These are phyloP conservation scores for Calocybe cyanea DNA, from an alignment of 768 basidiomycete genomes.

Conservation along the genomic window DNA sequence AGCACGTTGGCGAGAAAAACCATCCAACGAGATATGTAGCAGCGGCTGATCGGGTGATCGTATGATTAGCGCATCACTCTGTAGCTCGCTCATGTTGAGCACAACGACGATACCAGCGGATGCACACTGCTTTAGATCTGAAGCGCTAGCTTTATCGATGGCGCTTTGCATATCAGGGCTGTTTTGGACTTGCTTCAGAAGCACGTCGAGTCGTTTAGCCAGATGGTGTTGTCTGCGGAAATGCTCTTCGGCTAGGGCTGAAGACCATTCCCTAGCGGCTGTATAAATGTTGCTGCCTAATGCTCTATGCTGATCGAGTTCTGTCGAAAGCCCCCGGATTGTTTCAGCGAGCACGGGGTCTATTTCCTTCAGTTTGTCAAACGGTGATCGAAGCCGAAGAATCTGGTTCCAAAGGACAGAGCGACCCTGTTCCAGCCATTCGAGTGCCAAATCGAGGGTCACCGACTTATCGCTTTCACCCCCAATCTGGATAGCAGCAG, in stretches of 20 bases:
- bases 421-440: slow-evolving; percentile 18
- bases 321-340: neutral
- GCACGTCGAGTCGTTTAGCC: neutral
- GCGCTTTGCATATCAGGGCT: neutral
- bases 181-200: neutral
- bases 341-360: neutral
- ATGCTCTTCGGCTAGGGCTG: neutral
- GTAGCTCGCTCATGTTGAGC: slow-evolving; percentile 1
- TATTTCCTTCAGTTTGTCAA: slow-evolving; percentile 8
- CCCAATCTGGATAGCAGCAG: neutral
- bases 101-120: neutral
- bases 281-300: neutral
- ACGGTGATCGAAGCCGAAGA: slow-evolving; percentile 12
- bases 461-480: slow-evolving; percentile 1
- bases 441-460: slow-evolving; percentile 9
- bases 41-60: slow-evolving; percentile 3
- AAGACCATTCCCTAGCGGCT: too few relatives aligned
- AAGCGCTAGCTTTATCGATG: neutral
- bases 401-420: slow-evolving; percentile 17
- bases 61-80: slow-evolving; percentile 15
- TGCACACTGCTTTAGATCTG: neutral
- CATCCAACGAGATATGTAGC: slow-evolving; percentile 2
- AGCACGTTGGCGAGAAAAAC: slow-evolving; percentile 1
- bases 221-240: neutral
- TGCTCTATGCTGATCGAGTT: neutral